Conservation (phyloP, 176 grass and related monocot species). For the Carex scoparia region DNA sequence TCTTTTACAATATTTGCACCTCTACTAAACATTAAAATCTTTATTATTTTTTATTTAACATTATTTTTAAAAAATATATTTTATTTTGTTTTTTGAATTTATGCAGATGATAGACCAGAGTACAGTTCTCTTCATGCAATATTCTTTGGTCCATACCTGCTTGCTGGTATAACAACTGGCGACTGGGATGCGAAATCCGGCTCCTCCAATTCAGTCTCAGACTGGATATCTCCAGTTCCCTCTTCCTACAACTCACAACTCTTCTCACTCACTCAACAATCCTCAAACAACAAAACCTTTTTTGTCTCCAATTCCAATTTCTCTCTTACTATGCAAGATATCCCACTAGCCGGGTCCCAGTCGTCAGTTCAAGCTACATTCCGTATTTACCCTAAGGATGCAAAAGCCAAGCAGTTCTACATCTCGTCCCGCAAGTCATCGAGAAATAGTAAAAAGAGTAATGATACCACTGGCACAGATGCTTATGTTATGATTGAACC, state of each 20-base stretch:
- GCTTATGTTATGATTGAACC: conserved; percentile 45
- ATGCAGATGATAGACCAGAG: conserved; percentile 69
- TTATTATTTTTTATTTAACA: background rate
- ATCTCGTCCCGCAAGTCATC: background rate
- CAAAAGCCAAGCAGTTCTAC: background rate
- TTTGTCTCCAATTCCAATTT: conserved; percentile 49
- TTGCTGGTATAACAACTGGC: conserved; percentile 64
- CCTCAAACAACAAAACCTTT: conserved; percentile 23
- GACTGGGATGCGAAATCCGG: conserved; percentile 61
- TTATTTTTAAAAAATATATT: too few species aligned
- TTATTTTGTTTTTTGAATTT: background rate
- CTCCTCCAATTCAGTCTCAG: conserved; percentile 31
- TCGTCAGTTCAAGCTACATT: conserved; percentile 65
- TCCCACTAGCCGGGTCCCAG: conserved; percentile 40
- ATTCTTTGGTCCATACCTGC: conserved; percentile 82
- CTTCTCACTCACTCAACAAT: conserved; percentile 44
- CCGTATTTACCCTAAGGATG: conserved; percentile 27
- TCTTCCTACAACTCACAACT: conserved; percentile 60
- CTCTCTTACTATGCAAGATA: conserved; percentile 66
- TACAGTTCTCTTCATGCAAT: conserved; percentile 60
- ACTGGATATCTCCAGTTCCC: conserved; percentile 67
- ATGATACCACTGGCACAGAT: background rate
- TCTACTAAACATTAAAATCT: background rate
- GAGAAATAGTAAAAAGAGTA: background rate
- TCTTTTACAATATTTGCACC: conserved; percentile 3